Evolutionary conservation across 1,284 basidiomycete genomes (phyloP), one percentile per base, ranked within the genome.

Genomic region (Spongispora temasekensis): DNA sequence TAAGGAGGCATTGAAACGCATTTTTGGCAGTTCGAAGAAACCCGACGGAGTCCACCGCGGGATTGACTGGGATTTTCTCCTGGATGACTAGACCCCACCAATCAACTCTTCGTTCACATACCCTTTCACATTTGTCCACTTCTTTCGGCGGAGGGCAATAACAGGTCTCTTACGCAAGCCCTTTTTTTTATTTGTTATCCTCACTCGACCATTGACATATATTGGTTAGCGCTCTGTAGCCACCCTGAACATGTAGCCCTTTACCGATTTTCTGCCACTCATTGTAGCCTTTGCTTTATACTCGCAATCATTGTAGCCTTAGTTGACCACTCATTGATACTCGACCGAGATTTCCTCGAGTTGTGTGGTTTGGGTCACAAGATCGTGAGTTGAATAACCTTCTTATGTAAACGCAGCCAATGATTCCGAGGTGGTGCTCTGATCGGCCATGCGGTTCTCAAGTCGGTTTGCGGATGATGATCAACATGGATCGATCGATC

Each of bases 11-110:
- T 77, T 88, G 70, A 87, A 84, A 72, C 80, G 86, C 59, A 78
- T 90, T 64, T 88, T 89, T 70, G 78, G 85, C 32, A 83, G 81
- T 70, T 67, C 78, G 44, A 83, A 78, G 70, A 85, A 80, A 69
- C 77, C 78, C 44, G 81, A 82, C 25, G 84, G 83, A 68, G 79
- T 80, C 25, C 68, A 77, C 34, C 59, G 57, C 2, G 65, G 68
- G 37, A 85, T 89, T 63, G 81, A 91, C 73, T 91, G 89, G 89
- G 89, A 91, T 70, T 91, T 89, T 73, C 77, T 91, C 59, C 80
- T 91, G 55, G 88, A 90, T 61, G 87, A 88, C 68, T 89, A 77
- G 75, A 51, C 57, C 30, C 55, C 34, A 35, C 23, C 30, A 27
- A 28, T 34, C 34, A 7, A 52, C 42, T 25, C 13, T 64, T 64